Base-by-base conservation (phyloP, 352 stramenopile genomes). In the Phytophthora citricola region DNA sequence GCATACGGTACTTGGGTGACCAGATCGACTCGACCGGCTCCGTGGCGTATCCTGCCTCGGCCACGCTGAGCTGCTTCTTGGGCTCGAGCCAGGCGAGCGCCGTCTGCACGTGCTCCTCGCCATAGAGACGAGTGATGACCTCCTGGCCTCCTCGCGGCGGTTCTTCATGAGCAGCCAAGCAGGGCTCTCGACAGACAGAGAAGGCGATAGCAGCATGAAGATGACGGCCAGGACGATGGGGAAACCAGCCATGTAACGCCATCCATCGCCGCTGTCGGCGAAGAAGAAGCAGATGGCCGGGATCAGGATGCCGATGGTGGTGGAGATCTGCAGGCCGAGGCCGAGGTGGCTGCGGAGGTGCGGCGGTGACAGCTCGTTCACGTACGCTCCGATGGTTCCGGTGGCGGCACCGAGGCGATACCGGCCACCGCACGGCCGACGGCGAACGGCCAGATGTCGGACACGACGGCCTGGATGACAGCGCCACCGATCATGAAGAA, bases 201-300 rank as follows among this genome's bases (percentile, higher is more conserved):
- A 48, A 1, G 67, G 69, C 38, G 75, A 68, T 2, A 81, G 48
- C 12, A 74, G 7, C 31, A 87, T 62, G 58, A 77, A 82, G 31
- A 83, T 48, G 2, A 24, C 69, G 20, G 59, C 79, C 11, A 87
- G 60, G 11, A 85, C 63, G 39, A 81, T 69, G 15, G 78, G 79
- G 55, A 89, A 81, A 8, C 56, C 79, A 11, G 73, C 79, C 58
- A 83, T 69, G 63, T 81, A 78, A 17, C 80, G 78, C 78, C 75
- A 89, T 47, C 68, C 76, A 11, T 44, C 54, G 22, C 60, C 53
- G 29, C 68, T 82, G 69, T 68, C 36, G 36, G 44, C 60, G 51
- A 68, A 63, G 20, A 69, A 69, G 60, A 66, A 69, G 39, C 61
- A 69, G 12, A 69, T 69, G 22, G 46, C 40, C 22, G 68, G 50